These are phyloP conservation scores for Exophiala phaeomuriformis DNA, from an alignment of 2,329 filamentous ascomycete species.

Conservation along the genomic window DNA sequence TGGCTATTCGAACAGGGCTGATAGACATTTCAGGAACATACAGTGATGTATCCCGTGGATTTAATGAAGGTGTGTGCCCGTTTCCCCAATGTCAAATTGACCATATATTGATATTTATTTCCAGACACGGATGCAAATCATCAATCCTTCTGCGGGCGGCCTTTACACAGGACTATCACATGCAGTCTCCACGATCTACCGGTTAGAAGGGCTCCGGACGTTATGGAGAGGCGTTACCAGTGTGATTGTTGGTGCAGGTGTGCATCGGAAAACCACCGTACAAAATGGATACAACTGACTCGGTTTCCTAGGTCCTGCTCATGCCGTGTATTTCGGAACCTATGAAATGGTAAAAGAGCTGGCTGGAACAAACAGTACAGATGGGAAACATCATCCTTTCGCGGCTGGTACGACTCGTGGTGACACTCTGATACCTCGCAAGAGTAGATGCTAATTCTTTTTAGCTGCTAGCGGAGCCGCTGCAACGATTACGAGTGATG, in stretches of 20 bases:
- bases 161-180: slow-evolving; percentile 87
- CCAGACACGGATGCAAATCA: slow-evolving; percentile 95
- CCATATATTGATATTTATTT: slow-evolving; percentile 7
- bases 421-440: not conserved
- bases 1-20: slow-evolving; percentile 5
- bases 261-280: slow-evolving; percentile 29
- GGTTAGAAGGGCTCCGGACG: slow-evolving; percentile 79
- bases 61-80: slow-evolving; percentile 71
- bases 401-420: slow-evolving; percentile 64
- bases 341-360: slow-evolving; percentile 96
- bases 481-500: slow-evolving; percentile 94
- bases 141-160: slow-evolving; percentile 72
- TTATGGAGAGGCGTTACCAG: slow-evolving; percentile 96
- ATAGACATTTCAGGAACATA: slow-evolving; percentile 65
- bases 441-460: slow-evolving; percentile 33
- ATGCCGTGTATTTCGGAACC: slow-evolving; percentile 96
- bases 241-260: slow-evolving; percentile 90
- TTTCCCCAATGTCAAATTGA: slow-evolving; percentile 1
- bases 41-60: slow-evolving; percentile 98
- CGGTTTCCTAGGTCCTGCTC: slow-evolving; percentile 66
- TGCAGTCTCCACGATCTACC: slow-evolving; percentile 85
- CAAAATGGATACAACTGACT: slow-evolving; percentile 24
- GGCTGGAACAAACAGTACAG: slow-evolving; percentile 80
- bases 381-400: slow-evolving; percentile 80
- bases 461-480: slow-evolving; percentile 85